Percentiles rank a stretch among this genome's conserved stretches.
phyloP scores from a whole-genome alignment of 768 basidiomycete species.

The Tricholoma sp. region DNA sequence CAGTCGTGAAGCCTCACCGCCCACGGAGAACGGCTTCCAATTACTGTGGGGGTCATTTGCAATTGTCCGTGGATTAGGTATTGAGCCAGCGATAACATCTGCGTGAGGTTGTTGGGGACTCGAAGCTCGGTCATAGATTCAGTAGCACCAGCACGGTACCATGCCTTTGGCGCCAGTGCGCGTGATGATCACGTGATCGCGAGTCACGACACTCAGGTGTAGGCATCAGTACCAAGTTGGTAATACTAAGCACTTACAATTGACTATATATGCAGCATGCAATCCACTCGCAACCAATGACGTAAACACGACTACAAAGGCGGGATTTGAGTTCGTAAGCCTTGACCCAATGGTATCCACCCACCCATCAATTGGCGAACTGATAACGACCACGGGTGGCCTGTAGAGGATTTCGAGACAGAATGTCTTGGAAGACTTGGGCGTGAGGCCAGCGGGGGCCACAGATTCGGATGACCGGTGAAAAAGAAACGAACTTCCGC shows the following conservation, averaged over 20 bases:
- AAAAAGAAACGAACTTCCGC: neutral
- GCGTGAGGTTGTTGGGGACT: neutral
- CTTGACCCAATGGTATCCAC: neutral
- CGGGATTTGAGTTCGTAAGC: neutral
- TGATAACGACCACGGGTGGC: neutral
- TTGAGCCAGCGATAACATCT: conserved; percentile 12
- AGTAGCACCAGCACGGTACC: no score
- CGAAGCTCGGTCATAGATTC: no score
- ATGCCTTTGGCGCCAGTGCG: no score
- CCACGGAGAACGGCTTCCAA: conserved; percentile 15
- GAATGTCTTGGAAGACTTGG: neutral
- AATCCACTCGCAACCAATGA: neutral
- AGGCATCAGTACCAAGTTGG: neutral
- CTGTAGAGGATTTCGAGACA: neutral
- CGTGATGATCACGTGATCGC: no score
- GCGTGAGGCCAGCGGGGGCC: neutral
- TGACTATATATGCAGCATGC: neutral
- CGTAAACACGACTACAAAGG: neutral
- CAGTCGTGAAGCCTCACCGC: conserved; percentile 2
- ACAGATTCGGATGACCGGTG: neutral
- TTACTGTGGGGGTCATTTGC: conserved; percentile 9
- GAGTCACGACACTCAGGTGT: no score
- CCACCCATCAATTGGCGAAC: neutral
- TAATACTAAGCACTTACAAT: no score
- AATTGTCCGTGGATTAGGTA: conserved; percentile 8